Base-by-base conservation (phyloP, 2,329 filamentous ascomycete genomes). In the Mariannaea elegans region DNA sequence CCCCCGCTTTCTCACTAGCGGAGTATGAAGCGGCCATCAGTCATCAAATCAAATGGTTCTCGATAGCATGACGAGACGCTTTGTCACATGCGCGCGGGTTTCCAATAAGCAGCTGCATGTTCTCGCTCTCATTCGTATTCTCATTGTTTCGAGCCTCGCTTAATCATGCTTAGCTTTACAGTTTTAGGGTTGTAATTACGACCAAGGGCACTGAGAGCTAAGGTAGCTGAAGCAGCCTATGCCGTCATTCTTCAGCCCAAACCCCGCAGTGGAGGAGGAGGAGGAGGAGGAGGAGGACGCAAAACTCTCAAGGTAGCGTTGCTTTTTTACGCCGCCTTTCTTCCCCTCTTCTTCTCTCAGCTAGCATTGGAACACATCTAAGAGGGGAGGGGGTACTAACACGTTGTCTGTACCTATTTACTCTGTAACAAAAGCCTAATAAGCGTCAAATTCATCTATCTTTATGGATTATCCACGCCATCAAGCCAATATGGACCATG, bases 1-100 rank as follows among this genome's bases (percentile, higher is more conserved):
- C 16, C 64, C 67, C 67, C 67, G 61, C 67, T 69, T 67, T 62
- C 34, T 31, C 12, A 36, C 60, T 65, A 60, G 44, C 39, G 59
- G 39, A 7, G 7, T 44, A 24, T n/a, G 14, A 23, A 16, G 27
- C 24, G 39, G 62, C 45, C 41, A 60, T 60, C 69, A 70, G 67
- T 56, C 50, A 63, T 59, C 56, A 56, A 31, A 36, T n/a, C 16
- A 27, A 27, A 32, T 36, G n/a, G 49, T 48, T 62, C 59, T 70
- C 65, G 60, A 67, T 65, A 49, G 38, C 53, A 57, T 57, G 54
- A 53, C 54, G 52, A 56, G 56, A 47, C 27, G 50, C 56, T 59
- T 54, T 48, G 56, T 60, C 53, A 56, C 57, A 14, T 24, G 32
- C 12, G 10, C 12, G 12, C 12, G 5, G 6, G 13, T 36, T n/a